A percentile compares a stretch with the other conserved stretches of the same genome.
These are phyloP conservation scores for Eimeria necatrix DNA, from an alignment of 169 alveolate species.

Conservation along the genomic window DNA sequence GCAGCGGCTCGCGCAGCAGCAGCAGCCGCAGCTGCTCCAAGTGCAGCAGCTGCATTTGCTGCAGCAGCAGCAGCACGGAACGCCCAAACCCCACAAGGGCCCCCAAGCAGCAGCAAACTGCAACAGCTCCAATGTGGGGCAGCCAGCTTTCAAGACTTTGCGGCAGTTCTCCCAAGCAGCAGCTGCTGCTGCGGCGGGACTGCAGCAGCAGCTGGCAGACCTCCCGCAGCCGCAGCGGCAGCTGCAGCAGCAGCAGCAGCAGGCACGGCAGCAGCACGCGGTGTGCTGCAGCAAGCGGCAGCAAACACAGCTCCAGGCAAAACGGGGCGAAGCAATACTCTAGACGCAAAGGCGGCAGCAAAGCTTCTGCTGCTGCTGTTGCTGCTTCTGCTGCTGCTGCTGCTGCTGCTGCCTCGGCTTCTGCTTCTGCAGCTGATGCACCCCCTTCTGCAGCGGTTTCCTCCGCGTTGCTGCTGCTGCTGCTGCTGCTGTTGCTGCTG, in stretches of 20 bases:
- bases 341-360: not conserved
- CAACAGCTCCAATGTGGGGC: not conserved
- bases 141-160: conserved; percentile 19
- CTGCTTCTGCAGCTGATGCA: too few relatives aligned
- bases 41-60: not conserved
- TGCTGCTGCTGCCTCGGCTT: not conserved
- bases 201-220: conserved; percentile 36
- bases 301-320: conserved; percentile 30
- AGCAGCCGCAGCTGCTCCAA: not conserved
- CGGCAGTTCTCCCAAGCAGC: conserved; percentile 20
- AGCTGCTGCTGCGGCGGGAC: conserved; percentile 58
- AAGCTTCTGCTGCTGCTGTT: conserved; percentile 46
- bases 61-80: conserved; percentile 44
- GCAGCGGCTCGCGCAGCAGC: not conserved
- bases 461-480: not conserved
- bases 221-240: conserved; percentile 56
- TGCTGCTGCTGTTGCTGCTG: conserved; percentile 30
- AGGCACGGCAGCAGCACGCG: conserved; percentile 42
- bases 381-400: conserved; percentile 14
- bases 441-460: too few relatives aligned
- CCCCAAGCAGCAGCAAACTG: conserved; percentile 47
- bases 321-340: not conserved
- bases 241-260: conserved; percentile 44
- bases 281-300: conserved; percentile 47
- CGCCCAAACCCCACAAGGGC: not conserved